Evolutionary conservation across 2,329 filamentous ascomycete species (phyloP).

Genomic region (Metarhizium brunneum): DNA sequence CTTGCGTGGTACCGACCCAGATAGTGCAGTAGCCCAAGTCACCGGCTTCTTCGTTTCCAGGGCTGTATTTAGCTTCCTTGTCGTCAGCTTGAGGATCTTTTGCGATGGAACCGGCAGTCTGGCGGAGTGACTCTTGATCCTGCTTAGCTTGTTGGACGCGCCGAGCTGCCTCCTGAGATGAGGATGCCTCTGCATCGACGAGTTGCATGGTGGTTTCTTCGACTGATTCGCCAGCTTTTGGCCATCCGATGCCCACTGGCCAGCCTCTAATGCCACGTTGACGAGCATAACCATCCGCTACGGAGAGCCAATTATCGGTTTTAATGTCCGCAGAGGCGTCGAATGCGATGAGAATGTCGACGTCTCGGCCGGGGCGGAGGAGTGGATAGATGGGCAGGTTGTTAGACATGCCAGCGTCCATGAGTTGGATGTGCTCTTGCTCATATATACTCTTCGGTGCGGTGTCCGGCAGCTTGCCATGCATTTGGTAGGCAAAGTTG

Average conservation of each 20-base stretch:
- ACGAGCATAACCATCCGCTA: conserved; percentile 84
- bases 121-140: conserved; percentile 27
- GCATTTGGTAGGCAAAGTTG: conserved; percentile 80
- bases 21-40: conserved; percentile 86
- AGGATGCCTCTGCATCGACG: conserved; percentile 52
- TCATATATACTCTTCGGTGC: conserved; percentile 70
- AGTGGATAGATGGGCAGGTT: conserved; percentile 95
- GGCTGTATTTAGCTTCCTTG: conserved; percentile 27
- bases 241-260: conserved; percentile 94
- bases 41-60: conserved; percentile 35
- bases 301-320: conserved; percentile 92
- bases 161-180: conserved; percentile 48
- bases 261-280: conserved; percentile 89
- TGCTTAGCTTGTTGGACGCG: conserved; percentile 54
- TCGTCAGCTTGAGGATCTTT: conserved; percentile 14
- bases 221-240: conserved; percentile 48
- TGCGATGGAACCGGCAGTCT: conserved; percentile 15
- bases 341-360: conserved; percentile 87
- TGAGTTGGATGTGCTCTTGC: conserved; percentile 65
- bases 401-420: conserved; percentile 99
- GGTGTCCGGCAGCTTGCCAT: conserved; percentile 61
- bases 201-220: conserved; percentile 56
- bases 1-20: conserved; percentile 81
- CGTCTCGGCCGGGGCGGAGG: conserved; percentile 74
- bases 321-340: conserved; percentile 90